Evolutionary conservation across 2,329 filamentous ascomycete species (phyloP).

Genomic region (Cladophialophora yegresii): DNA sequence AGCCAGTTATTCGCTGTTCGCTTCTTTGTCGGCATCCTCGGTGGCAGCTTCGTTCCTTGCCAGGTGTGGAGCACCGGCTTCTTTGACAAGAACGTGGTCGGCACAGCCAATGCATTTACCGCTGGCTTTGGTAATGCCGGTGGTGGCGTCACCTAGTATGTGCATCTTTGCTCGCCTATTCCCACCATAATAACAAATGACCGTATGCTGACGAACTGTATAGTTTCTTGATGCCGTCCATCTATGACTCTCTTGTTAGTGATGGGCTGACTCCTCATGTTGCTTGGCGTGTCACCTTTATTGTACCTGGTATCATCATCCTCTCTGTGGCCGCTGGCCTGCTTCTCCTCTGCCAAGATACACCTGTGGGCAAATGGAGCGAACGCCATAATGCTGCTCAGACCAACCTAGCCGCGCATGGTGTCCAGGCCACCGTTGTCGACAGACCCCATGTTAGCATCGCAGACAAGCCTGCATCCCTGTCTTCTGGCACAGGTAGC

Average conservation of each 20-base stretch:
- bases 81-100: slow-evolving; percentile 85
- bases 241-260: slow-evolving; percentile 74
- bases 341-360: slow-evolving; percentile 75
- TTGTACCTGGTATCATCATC: slow-evolving; percentile 80
- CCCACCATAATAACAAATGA: background rate
- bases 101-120: slow-evolving; percentile 81
- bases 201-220: background rate
- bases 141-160: slow-evolving; percentile 76
- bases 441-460: slow-evolving; percentile 35
- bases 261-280: slow-evolving; percentile 64
- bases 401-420: slow-evolving; percentile 55
- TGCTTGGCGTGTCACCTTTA: slow-evolving; percentile 81
- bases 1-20: slow-evolving; percentile 51
- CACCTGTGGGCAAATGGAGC: slow-evolving; percentile 78
- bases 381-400: slow-evolving; percentile 65
- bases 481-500: slow-evolving; percentile 35
- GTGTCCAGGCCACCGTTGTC: slow-evolving; percentile 38
- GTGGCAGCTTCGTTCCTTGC: slow-evolving; percentile 57
- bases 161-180: background rate
- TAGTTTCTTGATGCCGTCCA: slow-evolving; percentile 83
- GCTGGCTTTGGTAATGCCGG: slow-evolving; percentile 85
- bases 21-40: slow-evolving; percentile 50
- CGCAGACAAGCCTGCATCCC: slow-evolving; percentile 38
- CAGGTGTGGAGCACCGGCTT: slow-evolving; percentile 93
- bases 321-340: slow-evolving; percentile 66